These are phyloP conservation scores for Petunia secreta DNA, from an alignment of 257 asterid genomes.

Conservation along the genomic window DNA sequence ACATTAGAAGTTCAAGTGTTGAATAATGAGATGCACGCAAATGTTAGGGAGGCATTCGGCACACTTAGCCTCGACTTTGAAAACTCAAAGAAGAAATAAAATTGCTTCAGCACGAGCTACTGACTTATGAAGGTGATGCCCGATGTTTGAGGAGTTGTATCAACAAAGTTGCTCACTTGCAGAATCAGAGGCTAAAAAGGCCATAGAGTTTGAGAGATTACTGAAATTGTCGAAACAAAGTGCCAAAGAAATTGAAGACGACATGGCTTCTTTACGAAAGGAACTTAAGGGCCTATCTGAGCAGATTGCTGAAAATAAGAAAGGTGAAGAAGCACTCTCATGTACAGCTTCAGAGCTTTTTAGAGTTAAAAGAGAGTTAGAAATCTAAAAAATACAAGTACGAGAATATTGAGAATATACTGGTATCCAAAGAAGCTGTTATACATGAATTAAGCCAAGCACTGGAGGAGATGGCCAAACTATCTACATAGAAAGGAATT, in stretches of 20 bases:
- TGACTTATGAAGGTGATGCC: conserved; percentile 54
- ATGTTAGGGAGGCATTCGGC: no score
- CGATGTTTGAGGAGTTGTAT: conserved; percentile 71
- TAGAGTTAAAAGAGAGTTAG: conserved; percentile 56
- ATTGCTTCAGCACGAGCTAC: conserved; percentile 57
- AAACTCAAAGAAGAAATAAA: conserved; percentile 62
- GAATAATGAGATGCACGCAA: conserved; percentile 59
- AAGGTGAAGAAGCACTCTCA: conserved; percentile 64
- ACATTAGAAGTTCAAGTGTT: conserved; percentile 54
- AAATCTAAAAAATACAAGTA: conserved; percentile 58
- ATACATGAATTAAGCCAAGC: conserved; percentile 51
- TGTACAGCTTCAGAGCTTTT: conserved; percentile 54
- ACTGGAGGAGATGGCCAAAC: conserved; percentile 53
- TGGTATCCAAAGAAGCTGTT: conserved; percentile 63
- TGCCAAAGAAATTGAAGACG: conserved; percentile 61
- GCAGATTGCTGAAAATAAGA: conserved; percentile 57
- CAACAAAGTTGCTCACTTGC: conserved; percentile 61
- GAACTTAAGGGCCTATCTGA: conserved; percentile 55
- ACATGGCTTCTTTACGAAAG: conserved; percentile 50
- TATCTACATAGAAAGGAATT: conserved; percentile 49
- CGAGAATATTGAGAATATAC: conserved; percentile 60
- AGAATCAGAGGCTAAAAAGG: conserved; percentile 66
- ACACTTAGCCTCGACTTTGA: conserved; percentile 62
- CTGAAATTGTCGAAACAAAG: conserved; percentile 61
- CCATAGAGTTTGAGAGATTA: conserved; percentile 62